A percentile compares a stretch with the other conserved stretches of the same genome.
Evolutionary conservation across 805 yeast species (phyloP).

Genomic region (Wickerhamiella hasegawae): DNA sequence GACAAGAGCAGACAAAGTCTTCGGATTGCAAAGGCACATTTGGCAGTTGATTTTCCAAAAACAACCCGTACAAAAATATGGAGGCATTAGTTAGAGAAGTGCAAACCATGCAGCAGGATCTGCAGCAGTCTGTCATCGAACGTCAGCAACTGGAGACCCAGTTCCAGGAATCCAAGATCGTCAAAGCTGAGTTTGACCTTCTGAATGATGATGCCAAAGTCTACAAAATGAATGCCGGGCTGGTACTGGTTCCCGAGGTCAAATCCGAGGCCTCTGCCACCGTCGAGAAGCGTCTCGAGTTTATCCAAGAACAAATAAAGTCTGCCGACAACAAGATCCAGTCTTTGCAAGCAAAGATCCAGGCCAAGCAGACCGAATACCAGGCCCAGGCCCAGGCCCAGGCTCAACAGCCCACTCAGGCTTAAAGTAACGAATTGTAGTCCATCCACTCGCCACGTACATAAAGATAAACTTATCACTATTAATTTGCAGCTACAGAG

Average conservation of each 20-base stretch:
- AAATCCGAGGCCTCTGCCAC: constrained; percentile 64
- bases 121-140: constrained; percentile 40
- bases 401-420: not conserved
- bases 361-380: constrained; percentile 20
- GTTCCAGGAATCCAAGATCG: constrained; percentile 83
- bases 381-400: constrained; percentile 8
- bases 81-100: constrained; percentile 10
- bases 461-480: too few species aligned
- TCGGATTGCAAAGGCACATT: not conserved
- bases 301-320: constrained; percentile 60
- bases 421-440: too few species aligned
- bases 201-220: constrained; percentile 58
- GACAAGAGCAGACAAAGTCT: too few species aligned
- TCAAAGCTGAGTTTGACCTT: constrained; percentile 57
- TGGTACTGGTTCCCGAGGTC: constrained; percentile 83
- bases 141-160: constrained; percentile 89
- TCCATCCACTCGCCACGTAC: too few species aligned
- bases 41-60: too few species aligned
- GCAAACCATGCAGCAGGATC: constrained; percentile 17
- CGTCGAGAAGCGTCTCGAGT: constrained; percentile 80
- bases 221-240: constrained; percentile 71
- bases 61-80: too few species aligned
- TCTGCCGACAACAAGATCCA: constrained; percentile 61
- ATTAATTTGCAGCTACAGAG: too few species aligned
- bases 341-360: constrained; percentile 37